Base-by-base conservation (phyloP, 805 yeast genomes). In the Wickerhamiella shivajii region DNA sequence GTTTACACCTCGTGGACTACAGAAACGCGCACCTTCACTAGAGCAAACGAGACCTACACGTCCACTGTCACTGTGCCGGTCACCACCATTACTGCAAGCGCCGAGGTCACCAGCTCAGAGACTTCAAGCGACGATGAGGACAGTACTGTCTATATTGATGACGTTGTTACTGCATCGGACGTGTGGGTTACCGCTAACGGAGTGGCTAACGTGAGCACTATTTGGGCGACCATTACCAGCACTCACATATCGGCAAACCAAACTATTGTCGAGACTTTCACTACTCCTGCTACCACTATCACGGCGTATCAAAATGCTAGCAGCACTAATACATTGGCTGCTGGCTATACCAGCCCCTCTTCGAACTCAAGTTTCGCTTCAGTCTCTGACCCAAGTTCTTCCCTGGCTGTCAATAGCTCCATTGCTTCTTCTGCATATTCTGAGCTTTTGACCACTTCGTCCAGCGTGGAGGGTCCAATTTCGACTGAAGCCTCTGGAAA, bases 271-370 rank as follows among this genome's bases (percentile, higher is more conserved):
- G 25, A 29, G 27, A 34, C 37, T 2, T 22, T 19, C 10, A 24
- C 27, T n/a, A 20, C 24, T 14, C 37, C 37, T n/a, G 27, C 11
- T 6, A 13, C 33, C 15, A 34, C 36, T 11, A 26, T n/a, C 6
- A 27, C 31, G 13, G 17, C 14, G 13, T 33, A 16, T 24, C 29
- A 26, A 15, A n/a, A 16, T 18, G 34, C 19, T 21, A 12, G 21
- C 4, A 20, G 23, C 14, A 26, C 35, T n/a, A 22, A n/a, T n/a
- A n/a, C n/a, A n/a, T n/a, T n/a, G n/a, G n/a, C n/a, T n/a, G n/a
- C n/a, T n/a, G n/a, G n/a, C n/a, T n/a, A n/a, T n/a, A n/a, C n/a
- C n/a, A n/a, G n/a, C n/a, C n/a, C n/a, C n/a, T n/a, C n/a, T n/a
- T n/a, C n/a, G n/a, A n/a, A n/a, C n/a, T n/a, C n/a, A n/a, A n/a